phyloP scores from a whole-genome alignment of 345 rosid species.

The Gynandropsis gynandra region DNA sequence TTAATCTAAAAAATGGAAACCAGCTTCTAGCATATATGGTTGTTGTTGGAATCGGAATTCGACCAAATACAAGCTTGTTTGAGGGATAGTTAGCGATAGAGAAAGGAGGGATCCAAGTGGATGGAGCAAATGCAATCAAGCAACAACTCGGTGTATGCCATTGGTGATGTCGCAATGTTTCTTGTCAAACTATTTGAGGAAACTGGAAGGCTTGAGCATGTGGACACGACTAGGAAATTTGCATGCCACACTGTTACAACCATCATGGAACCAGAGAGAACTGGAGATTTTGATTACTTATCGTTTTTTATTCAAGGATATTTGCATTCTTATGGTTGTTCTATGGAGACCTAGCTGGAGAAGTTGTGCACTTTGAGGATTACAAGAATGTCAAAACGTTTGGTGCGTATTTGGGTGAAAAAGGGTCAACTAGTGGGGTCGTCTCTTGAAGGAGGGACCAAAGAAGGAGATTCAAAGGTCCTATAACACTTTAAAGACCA shows the following conservation, averaged over 20 bases:
- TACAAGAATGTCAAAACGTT: conserved; percentile 48
- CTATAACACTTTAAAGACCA: no score
- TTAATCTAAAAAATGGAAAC: conserved; percentile 74
- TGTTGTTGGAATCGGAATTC: conserved; percentile 87
- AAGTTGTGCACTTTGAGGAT: conserved; percentile 82
- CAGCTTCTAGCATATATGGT: conserved; percentile 70
- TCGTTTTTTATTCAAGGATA: conserved; percentile 92
- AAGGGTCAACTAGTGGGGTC: conserved; percentile 80
- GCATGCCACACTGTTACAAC: conserved; percentile 70
- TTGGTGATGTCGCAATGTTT: conserved; percentile 88
- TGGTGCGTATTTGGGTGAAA: conserved; percentile 89
- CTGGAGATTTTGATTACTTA: conserved; percentile 67
- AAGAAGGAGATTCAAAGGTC: no score
- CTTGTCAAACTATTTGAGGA: conserved; percentile 76
- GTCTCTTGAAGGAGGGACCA: conserved; percentile 89
- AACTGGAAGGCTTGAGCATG: conserved; percentile 90
- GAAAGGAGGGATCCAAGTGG: conserved; percentile 91
- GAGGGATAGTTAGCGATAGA: conserved; percentile 86
- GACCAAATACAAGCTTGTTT: conserved; percentile 86
- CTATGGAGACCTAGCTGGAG: conserved; percentile 83
- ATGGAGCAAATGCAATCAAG: conserved; percentile 77
- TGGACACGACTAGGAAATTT: conserved; percentile 79
- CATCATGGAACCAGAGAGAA: conserved; percentile 69
- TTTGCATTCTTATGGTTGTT: conserved; percentile 86
- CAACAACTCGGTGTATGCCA: conserved; percentile 75